Percentiles rank a stretch among this genome's conserved stretches.
These are phyloP conservation scores for Fusarium tuaranense DNA, from an alignment of 2,329 filamentous ascomycete species.

Conservation along the genomic window DNA sequence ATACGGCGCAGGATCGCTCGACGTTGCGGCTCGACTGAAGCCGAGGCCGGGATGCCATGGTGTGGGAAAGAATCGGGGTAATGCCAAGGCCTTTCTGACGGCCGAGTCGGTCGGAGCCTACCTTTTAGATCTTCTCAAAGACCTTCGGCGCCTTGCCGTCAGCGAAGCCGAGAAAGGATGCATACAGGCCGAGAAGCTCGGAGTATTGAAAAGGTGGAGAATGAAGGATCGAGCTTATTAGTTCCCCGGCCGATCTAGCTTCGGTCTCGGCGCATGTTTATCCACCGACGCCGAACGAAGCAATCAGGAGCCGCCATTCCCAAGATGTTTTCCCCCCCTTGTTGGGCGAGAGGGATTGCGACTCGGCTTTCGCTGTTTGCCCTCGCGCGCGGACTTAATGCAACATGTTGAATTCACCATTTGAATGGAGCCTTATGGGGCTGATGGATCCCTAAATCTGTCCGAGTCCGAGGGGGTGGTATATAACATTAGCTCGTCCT, in stretches of 20 bases:
- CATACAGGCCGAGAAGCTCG: background rate
- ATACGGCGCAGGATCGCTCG: slow-evolving; percentile 54
- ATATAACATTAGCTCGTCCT: slow-evolving; percentile 11
- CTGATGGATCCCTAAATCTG: background rate
- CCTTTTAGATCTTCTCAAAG: background rate
- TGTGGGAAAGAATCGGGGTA: background rate
- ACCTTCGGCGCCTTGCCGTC: slow-evolving; percentile 9
- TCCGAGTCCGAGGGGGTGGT: background rate
- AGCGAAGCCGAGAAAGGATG: background rate
- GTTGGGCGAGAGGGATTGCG: background rate
- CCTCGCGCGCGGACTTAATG: slow-evolving; percentile 20
- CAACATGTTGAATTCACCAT: background rate
- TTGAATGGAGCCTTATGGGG: slow-evolving; percentile 10
- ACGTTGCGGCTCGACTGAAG: slow-evolving; percentile 9
- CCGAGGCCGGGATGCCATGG: slow-evolving; percentile 28
- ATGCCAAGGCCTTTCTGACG: background rate
- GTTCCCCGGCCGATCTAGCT: background rate
- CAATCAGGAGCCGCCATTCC: slow-evolving; percentile 12
- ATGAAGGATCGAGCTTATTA: background rate
- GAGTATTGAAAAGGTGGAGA: slow-evolving; percentile 6
- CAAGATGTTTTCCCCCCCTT: background rate
- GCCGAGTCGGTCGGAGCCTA: background rate
- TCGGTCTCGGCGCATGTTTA: background rate
- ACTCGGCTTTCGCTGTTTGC: slow-evolving; percentile 1
- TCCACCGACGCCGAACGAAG: slow-evolving; percentile 8